Conservation (phyloP, 345 rosid species). For the Gossypium herbaceum region DNA sequence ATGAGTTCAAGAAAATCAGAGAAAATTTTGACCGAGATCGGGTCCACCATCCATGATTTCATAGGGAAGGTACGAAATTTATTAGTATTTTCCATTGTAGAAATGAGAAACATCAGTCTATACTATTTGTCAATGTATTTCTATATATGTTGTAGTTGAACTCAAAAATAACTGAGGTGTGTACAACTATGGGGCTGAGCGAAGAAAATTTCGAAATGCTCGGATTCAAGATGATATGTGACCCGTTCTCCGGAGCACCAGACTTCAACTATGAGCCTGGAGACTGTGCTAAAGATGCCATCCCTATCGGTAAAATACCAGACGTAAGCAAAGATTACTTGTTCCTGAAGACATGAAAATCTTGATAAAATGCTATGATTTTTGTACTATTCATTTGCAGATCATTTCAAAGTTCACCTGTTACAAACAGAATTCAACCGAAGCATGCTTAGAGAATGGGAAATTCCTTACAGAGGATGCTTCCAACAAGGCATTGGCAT, state of each 20-base stretch:
- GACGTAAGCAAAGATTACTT: conserved; percentile 8
- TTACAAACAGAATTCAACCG: conserved; percentile 23
- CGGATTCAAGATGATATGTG: background rate
- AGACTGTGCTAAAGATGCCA: conserved; percentile 2
- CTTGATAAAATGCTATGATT: background rate
- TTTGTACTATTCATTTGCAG: conserved; percentile 20
- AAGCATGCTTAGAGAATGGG: conserved; percentile 36
- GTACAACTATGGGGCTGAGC: background rate
- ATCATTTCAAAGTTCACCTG: conserved; percentile 52
- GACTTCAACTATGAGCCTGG: conserved; percentile 3
- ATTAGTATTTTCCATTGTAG: background rate
- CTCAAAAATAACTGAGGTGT: background rate
- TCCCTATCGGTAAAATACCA: conserved; percentile 10
- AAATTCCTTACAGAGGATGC: conserved; percentile 39
- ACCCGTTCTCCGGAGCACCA: conserved; percentile 3
- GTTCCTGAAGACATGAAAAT: background rate
- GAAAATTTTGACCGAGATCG: conserved; percentile 34
- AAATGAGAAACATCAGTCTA: background rate
- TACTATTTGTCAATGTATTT: background rate
- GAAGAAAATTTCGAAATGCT: background rate
- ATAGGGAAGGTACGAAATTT: conserved; percentile 38
- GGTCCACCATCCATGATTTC: conserved; percentile 38
- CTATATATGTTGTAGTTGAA: conserved; percentile 4
- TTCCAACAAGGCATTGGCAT: conserved; percentile 41
- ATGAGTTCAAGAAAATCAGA: conserved; percentile 35